These are phyloP conservation scores for Termitomyces sp. DNA, from an alignment of 1,284 basidiomycete genomes.

Conservation along the genomic window DNA sequence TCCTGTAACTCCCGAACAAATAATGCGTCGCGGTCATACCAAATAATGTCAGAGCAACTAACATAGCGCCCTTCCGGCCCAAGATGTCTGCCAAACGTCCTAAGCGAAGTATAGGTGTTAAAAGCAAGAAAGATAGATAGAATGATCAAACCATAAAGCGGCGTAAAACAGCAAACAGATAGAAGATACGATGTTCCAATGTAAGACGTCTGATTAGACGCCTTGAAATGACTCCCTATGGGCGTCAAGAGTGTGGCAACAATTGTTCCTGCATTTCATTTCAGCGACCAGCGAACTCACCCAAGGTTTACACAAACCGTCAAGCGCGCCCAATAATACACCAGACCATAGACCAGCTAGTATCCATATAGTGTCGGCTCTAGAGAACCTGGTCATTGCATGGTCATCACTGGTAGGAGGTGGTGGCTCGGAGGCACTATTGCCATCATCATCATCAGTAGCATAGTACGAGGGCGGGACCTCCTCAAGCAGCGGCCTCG, in stretches of 20 bases:
- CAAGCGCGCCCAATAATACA: constrained; percentile 77
- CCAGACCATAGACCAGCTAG: constrained; percentile 73
- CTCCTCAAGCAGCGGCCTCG: constrained; percentile 38
- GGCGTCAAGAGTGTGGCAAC: constrained; percentile 75
- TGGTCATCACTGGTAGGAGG: constrained; percentile 20
- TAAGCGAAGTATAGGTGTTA: constrained; percentile 28
- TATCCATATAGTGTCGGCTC: constrained; percentile 57
- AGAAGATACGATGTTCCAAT: constrained; percentile 85
- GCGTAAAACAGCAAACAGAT: constrained; percentile 88
- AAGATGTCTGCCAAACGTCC: constrained; percentile 85
- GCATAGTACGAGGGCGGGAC: constrained; percentile 39
- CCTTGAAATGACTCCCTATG: constrained; percentile 75
- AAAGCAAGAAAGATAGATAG: constrained; percentile 13
- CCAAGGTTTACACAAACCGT: constrained; percentile 44
- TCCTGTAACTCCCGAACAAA: background rate
- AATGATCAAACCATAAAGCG: constrained; percentile 66
- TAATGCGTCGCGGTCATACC: constrained; percentile 37
- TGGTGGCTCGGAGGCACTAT: constrained; percentile 21
- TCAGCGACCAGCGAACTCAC: constrained; percentile 9
- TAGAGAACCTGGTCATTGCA: constrained; percentile 43
- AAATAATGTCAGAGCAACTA: constrained; percentile 77
- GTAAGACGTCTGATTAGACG: constrained; percentile 79
- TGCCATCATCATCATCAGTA: constrained; percentile 33
- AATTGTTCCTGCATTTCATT: constrained; percentile 51
- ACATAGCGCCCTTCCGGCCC: constrained; percentile 80